phyloP scores from a whole-genome alignment of 2,329 filamentous ascomycete species.

The Xylaria multiplex region DNA sequence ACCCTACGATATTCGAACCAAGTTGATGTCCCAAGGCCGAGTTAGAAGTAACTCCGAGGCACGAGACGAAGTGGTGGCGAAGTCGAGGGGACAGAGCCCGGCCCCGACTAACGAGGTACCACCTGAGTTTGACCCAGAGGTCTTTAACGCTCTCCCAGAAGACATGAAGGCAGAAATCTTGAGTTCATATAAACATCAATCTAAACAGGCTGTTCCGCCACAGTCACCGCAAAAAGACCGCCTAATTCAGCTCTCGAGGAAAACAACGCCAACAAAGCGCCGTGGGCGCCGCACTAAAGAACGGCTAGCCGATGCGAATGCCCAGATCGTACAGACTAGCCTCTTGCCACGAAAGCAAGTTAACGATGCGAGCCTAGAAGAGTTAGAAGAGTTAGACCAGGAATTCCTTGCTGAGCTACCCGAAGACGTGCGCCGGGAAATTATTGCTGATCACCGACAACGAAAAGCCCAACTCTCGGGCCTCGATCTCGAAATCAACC shows the following conservation, averaged over 20 bases:
- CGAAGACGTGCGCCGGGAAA: constrained; percentile 79
- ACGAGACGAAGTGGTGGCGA: constrained; percentile 47
- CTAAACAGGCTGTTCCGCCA: constrained; percentile 51
- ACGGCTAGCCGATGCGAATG: constrained; percentile 63
- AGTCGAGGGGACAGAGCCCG: constrained; percentile 54
- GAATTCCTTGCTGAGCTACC: constrained; percentile 86
- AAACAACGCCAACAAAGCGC: constrained; percentile 74
- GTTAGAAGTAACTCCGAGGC: constrained; percentile 42
- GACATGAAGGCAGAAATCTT: constrained; percentile 88
- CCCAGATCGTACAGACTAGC: constrained; percentile 76
- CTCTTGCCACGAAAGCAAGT: constrained; percentile 63
- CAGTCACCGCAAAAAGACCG: constrained; percentile 68
- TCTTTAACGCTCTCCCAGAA: constrained; percentile 82
- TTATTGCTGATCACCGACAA: constrained; percentile 77
- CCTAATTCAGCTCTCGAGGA: constrained; percentile 60
- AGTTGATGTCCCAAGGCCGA: constrained; percentile 70
- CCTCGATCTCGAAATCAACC: constrained; percentile 55
- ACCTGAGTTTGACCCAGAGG: constrained; percentile 85
- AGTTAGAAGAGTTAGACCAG: constrained; percentile 66
- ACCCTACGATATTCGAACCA: constrained; percentile 82
- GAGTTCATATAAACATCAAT: constrained; percentile 68
- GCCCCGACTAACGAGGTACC: constrained; percentile 58
- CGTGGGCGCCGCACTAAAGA: constrained; percentile 60
- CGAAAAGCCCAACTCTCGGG: constrained; percentile 67
- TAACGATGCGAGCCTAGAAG: constrained; percentile 46